A percentile compares a stretch with the other conserved stretches of the same genome.
Conservation (phyloP, 2,329 filamentous ascomycete genomes). For the Penicillium palitans region DNA sequence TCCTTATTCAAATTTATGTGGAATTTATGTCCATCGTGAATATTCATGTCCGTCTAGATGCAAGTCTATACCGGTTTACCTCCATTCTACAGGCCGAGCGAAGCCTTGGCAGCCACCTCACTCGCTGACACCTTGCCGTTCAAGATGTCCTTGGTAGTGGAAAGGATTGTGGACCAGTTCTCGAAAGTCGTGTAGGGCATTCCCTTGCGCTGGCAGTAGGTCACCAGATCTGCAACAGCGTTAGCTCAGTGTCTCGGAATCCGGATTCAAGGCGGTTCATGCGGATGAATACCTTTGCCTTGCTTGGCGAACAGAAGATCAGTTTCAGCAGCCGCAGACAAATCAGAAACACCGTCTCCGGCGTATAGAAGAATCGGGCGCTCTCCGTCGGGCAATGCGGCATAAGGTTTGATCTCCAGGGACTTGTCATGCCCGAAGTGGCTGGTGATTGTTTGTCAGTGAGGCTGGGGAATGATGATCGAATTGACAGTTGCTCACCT, state of each 20-base stretch:
- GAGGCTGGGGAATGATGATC: not conserved
- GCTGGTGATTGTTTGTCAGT: conserved; percentile 43
- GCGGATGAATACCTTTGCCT: conserved; percentile 65
- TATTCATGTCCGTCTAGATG: conserved; percentile 5
- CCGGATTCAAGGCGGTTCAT: not conserved
- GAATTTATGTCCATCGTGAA: not conserved
- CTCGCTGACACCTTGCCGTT: conserved; percentile 69
- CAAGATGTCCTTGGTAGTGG: conserved; percentile 74
- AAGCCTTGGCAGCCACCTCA: conserved; percentile 59
- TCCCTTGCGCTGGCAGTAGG: conserved; percentile 78
- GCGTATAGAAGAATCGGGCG: conserved; percentile 90
- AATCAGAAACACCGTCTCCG: conserved; percentile 88
- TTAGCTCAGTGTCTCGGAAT: not conserved
- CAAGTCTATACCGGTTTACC: conserved; percentile 10
- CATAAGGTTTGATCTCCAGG: conserved; percentile 82
- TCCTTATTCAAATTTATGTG: not conserved
- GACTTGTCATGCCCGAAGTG: conserved; percentile 97
- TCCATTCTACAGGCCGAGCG: conserved; percentile 9
- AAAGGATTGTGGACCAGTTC: conserved; percentile 77
- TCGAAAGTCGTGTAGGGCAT: conserved; percentile 87
- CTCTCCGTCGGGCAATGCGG: conserved; percentile 61
- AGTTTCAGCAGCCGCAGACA: conserved; percentile 88
- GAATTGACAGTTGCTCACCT: conserved; percentile 51
- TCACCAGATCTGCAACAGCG: conserved; percentile 68
- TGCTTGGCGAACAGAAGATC: conserved; percentile 92